These are phyloP conservation scores for Myochromella boudieri DNA, from an alignment of 768 basidiomycete species.

Conservation along the genomic window DNA sequence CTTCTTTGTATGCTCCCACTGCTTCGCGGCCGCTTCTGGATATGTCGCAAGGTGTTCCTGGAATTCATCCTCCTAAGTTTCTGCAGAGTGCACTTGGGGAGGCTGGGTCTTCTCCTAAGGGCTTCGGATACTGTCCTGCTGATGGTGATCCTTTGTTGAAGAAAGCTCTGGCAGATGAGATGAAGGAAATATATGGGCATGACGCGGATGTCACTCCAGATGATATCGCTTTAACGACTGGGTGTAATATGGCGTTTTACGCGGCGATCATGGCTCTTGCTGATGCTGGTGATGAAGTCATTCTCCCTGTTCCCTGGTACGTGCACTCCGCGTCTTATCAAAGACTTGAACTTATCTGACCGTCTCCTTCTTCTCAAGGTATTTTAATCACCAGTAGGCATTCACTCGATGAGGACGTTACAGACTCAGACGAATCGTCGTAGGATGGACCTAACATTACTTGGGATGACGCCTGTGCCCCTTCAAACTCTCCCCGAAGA, in stretches of 20 bases:
- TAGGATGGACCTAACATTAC: slow-evolving; percentile 68
- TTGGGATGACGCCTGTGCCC: slow-evolving; percentile 58
- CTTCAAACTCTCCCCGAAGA: slow-evolving; percentile 49
- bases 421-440: not conserved
- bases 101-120: slow-evolving; percentile 40
- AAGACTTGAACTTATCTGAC: not conserved
- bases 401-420: not conserved
- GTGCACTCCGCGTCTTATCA: slow-evolving; percentile 2
- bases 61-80: slow-evolving; percentile 53
- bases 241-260: slow-evolving; percentile 74
- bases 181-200: slow-evolving; percentile 55
- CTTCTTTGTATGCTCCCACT: slow-evolving; percentile 38
- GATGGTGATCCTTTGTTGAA: slow-evolving; percentile 58
- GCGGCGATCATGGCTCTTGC: slow-evolving; percentile 62
- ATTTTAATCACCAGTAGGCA: slow-evolving; percentile 64
- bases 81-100: slow-evolving; percentile 50
- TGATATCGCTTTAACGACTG: slow-evolving; percentile 69
- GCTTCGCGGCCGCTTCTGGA: slow-evolving; percentile 53
- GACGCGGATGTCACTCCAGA: slow-evolving; percentile 45
- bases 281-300: slow-evolving; percentile 68
- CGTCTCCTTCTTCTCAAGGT: slow-evolving; percentile 33
- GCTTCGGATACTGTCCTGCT: slow-evolving; percentile 57
- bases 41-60: slow-evolving; percentile 78
- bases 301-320: slow-evolving; percentile 73
- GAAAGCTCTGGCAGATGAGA: slow-evolving; percentile 56